Percentiles rank a stretch among this genome's conserved stretches.
Conservation (phyloP, 805 yeast species). For the Candida palmyrensis region DNA sequence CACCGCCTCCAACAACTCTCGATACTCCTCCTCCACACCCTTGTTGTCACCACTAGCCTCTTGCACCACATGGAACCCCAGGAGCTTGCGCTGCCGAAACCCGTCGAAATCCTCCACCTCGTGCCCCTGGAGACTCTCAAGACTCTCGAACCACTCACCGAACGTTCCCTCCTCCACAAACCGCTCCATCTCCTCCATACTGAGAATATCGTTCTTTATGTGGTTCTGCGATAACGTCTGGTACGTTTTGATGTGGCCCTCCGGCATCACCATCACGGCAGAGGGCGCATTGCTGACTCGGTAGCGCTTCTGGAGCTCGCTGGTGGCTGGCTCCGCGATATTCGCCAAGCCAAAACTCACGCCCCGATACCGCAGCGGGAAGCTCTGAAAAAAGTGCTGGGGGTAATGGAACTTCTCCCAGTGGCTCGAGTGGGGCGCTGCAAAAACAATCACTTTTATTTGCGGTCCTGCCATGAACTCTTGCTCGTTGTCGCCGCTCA, state of each 20-base stretch:
- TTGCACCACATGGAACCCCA: background rate
- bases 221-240: conserved; percentile 19
- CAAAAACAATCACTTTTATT: conserved; percentile 20
- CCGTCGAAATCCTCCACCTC: background rate
- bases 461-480: conserved; percentile 1
- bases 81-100: background rate
- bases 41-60: conserved; percentile 7
- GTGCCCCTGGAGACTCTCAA: background rate
- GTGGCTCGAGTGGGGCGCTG: conserved; percentile 16
- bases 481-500: conserved; percentile 7
- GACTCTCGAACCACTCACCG: conserved; percentile 14
- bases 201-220: conserved; percentile 12
- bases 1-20: conserved; percentile 7
- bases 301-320: conserved; percentile 17
- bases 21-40: conserved; percentile 15
- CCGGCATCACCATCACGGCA: conserved; percentile 22
- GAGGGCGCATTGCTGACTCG: conserved; percentile 28
- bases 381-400: conserved; percentile 27
- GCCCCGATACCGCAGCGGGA: conserved; percentile 7
- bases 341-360: conserved; percentile 22
- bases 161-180: conserved; percentile 11
- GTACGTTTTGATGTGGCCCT: conserved; percentile 17
- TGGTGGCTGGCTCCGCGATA: conserved; percentile 14
- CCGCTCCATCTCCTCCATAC: conserved; percentile 10
- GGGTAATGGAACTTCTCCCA: conserved; percentile 32